These are phyloP conservation scores for Dittrichia graveolens DNA, from an alignment of 129 eudicot genomes.

Conservation along the genomic window DNA sequence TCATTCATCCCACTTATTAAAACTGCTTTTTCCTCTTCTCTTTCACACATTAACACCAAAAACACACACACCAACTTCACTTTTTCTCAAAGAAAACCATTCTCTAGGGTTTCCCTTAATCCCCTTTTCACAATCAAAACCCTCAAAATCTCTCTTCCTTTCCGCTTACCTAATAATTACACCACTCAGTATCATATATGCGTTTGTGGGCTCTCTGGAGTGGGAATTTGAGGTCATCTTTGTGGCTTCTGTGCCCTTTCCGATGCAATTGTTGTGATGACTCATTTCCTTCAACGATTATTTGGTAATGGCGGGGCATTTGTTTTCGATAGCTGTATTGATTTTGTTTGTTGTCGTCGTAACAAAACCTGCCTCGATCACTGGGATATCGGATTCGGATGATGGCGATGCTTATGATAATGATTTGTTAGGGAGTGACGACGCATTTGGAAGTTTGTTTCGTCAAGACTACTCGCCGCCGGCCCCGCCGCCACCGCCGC, in stretches of 20 bases:
- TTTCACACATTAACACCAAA: conserved; percentile 34
- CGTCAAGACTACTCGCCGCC: conserved; percentile 96
- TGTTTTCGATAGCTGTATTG: neutral
- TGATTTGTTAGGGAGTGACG: conserved; percentile 10
- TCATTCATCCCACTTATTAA: conserved; percentile 15
- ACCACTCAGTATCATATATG: conserved; percentile 12
- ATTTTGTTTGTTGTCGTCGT: conserved; percentile 7
- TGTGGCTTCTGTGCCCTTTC: conserved; percentile 4
- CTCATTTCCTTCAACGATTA: conserved; percentile 18
- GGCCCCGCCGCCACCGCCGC: conserved; percentile 97
- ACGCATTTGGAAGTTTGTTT: conserved; percentile 31
- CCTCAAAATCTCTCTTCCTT: neutral
- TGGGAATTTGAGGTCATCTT: conserved; percentile 14
- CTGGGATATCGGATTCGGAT: conserved; percentile 20
- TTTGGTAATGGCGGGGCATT: conserved; percentile 32
- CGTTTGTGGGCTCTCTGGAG: neutral
- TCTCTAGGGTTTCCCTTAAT: conserved; percentile 34
- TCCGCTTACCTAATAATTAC: neutral
- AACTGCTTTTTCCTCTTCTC: conserved; percentile 36
- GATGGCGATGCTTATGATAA: conserved; percentile 17
- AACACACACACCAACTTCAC: conserved; percentile 14
- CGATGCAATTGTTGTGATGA: conserved; percentile 42
- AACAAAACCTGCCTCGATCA: conserved; percentile 13
- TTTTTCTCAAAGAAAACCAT: conserved; percentile 21
- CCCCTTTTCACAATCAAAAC: conserved; percentile 24